Evolutionary conservation across 169 alveolate species (phyloP), one percentile per base, ranked within the genome.

Genomic region (Plasmodium relictum): DNA sequence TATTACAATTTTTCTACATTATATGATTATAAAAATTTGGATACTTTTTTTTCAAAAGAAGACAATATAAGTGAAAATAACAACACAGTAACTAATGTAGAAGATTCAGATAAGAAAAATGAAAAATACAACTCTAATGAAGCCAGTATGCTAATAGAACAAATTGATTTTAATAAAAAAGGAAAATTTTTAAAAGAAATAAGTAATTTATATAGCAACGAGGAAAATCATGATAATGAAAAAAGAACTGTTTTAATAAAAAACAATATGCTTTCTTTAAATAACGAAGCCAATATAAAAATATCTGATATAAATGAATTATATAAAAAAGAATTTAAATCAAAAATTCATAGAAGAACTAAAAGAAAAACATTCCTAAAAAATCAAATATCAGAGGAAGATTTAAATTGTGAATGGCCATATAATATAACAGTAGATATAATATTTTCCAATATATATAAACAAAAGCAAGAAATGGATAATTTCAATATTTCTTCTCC

Each of bases 341-440:
- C 48, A 22, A 48, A 50, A 70, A 20, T 12, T 45, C 66, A 45
- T 48, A 44, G 24, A 48, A 76, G 44, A 10, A 62, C 3, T 18
- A 76, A 76, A 4, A 61, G 66, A 24, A 59, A 41, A 5, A 54
- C 74, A 0, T 24, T 76, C 3, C 20, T 59, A 9, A 76, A 61
- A 20, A 76, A 39, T 22, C 24, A 76, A 22, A 20, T 76, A 0
- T 20, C 20, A 3, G 88, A 76, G 42, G 76, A 76, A 22, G 88
- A 76, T 54, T 45, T 76, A 54, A 76, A 44, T 62, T 61, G 48
- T 61, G 58, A 31, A 22, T 76, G 88, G 88, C 88, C 88, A 6
- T 76, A 76, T n/a, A 76, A 44, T 41, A 62, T 76, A 22, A 76
- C 88, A 0, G 42, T 76, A 0, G 88, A 76, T 24, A 76, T 76